A percentile compares a stretch with the other conserved stretches of the same genome.
Conservation (phyloP, 495 filamentous ascomycete species). For the Polyplosphaeria fusca region DNA sequence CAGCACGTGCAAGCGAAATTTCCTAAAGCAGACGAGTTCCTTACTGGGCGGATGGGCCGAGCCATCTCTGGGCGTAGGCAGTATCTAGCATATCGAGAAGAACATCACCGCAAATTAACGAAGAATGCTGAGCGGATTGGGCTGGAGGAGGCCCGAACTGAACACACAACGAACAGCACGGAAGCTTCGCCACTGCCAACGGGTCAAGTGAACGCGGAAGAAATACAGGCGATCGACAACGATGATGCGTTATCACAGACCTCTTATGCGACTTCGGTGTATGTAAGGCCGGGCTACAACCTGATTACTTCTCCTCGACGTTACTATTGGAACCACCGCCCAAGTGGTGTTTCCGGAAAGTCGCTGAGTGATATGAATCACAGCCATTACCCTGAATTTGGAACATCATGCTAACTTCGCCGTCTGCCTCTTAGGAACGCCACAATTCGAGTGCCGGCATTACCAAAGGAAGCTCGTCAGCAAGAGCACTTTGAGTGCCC, state of each 20-base stretch:
- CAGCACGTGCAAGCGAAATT: conserved; percentile 27
- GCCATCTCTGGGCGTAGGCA: conserved; percentile 45
- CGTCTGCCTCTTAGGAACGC: too few species aligned
- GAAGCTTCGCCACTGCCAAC: conserved; percentile 9
- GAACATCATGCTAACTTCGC: too few species aligned
- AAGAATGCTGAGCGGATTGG: conserved; percentile 25
- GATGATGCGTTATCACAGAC: conserved; percentile 18
- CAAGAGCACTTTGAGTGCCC: conserved; percentile 30
- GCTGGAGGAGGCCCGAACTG: conserved; percentile 11
- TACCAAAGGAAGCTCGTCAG: conserved; percentile 25
- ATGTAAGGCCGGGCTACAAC: too few species aligned
- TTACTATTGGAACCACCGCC: too few species aligned
- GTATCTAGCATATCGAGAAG: conserved; percentile 45
- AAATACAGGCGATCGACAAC: neutral
- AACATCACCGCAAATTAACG: conserved; percentile 42
- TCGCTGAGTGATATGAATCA: too few species aligned
- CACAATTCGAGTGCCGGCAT: conserved; percentile 12
- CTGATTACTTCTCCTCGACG: too few species aligned
- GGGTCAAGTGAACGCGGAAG: neutral
- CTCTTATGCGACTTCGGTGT: conserved; percentile 18
- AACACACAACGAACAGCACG: conserved; percentile 19
- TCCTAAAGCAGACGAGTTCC: neutral
- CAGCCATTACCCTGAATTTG: too few species aligned
- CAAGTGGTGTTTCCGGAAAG: too few species aligned
- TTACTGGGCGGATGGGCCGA: conserved; percentile 43